A percentile compares a stretch with the other conserved stretches of the same genome.
These are phyloP conservation scores for Saccharomycopsis guyanensis DNA, from an alignment of 805 yeast genomes.

Conservation along the genomic window DNA sequence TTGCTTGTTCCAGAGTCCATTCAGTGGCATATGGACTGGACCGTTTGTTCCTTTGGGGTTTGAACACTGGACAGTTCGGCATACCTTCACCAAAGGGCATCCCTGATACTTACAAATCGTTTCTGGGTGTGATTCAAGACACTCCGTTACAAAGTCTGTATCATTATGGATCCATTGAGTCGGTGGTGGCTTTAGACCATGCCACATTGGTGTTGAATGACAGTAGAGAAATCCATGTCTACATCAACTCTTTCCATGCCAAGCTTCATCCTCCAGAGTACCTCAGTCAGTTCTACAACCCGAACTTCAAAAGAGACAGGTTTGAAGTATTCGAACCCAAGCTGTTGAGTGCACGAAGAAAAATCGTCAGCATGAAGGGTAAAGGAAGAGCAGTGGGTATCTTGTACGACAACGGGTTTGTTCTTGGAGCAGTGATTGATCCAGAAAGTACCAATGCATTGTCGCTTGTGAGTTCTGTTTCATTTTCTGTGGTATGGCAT, in stretches of 20 bases:
- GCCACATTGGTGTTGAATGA: conserved; percentile 59
- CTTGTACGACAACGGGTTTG: conserved; percentile 53
- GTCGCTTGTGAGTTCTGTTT: conserved; percentile 35
- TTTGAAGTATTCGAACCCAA: conserved; percentile 52
- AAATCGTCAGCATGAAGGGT: conserved; percentile 29
- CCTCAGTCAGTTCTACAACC: conserved; percentile 9
- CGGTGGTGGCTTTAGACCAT: conserved; percentile 56
- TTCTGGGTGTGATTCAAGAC: conserved; percentile 33
- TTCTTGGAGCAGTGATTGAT: conserved; percentile 33
- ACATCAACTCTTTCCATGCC: conserved; percentile 48
- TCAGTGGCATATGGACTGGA: conserved; percentile 51
- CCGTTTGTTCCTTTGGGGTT: conserved; percentile 62
- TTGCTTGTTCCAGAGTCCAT: conserved; percentile 62
- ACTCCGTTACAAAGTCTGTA: conserved; percentile 36
- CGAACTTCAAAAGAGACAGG: conserved; percentile 28
- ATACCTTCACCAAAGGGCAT: conserved; percentile 26
- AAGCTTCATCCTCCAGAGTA: conserved; percentile 33
- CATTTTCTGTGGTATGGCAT: conserved; percentile 49
- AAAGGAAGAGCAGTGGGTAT: conserved; percentile 40
- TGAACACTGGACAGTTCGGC: conserved; percentile 79
- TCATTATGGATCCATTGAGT: conserved; percentile 41
- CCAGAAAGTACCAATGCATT: conserved; percentile 27
- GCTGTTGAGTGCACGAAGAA: conserved; percentile 34
- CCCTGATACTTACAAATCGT: conserved; percentile 24
- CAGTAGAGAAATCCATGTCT: conserved; percentile 55